Evolutionary conservation across 148 eudicot genomes (phyloP).

Genomic region (Arctostaphylos glauca): DNA sequence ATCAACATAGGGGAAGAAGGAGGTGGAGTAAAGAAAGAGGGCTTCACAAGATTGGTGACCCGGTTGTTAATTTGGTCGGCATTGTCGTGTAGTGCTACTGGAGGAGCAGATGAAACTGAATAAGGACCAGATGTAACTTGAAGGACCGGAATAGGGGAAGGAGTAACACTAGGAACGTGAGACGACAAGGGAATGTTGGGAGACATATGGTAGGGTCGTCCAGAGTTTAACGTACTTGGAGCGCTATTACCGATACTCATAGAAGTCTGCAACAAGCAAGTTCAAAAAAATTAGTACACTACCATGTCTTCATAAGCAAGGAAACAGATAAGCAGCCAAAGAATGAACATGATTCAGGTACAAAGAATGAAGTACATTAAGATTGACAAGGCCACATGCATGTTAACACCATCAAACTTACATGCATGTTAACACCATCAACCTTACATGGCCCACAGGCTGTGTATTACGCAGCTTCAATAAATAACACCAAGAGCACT

Average conservation of each 20-base stretch:
- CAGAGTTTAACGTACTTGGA: conserved; percentile 33
- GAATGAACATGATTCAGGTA: neutral
- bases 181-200: conserved; percentile 32
- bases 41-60: conserved; percentile 56
- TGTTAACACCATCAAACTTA: no score
- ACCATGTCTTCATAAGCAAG: neutral
- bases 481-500: neutral
- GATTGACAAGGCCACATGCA: neutral
- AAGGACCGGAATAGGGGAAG: conserved; percentile 37
- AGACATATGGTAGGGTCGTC: conserved; percentile 38
- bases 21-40: conserved; percentile 63
- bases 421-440: no score
- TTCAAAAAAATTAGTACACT: neutral
- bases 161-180: conserved; percentile 32
- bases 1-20: conserved; percentile 39
- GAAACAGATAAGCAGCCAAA: neutral
- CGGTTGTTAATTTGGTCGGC: conserved; percentile 41
- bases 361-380: neutral
- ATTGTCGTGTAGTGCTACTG: conserved; percentile 32
- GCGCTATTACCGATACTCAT: conserved; percentile 47
- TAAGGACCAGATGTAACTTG: conserved; percentile 39
- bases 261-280: conserved; percentile 45
- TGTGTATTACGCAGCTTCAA: neutral
- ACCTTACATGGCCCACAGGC: conserved; percentile 1
- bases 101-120: conserved; percentile 38